Percentiles rank a stretch among this genome's conserved stretches.
These are phyloP conservation scores for Xanthoconium purpureum DNA, from an alignment of 768 basidiomycete genomes.

Conservation along the genomic window DNA sequence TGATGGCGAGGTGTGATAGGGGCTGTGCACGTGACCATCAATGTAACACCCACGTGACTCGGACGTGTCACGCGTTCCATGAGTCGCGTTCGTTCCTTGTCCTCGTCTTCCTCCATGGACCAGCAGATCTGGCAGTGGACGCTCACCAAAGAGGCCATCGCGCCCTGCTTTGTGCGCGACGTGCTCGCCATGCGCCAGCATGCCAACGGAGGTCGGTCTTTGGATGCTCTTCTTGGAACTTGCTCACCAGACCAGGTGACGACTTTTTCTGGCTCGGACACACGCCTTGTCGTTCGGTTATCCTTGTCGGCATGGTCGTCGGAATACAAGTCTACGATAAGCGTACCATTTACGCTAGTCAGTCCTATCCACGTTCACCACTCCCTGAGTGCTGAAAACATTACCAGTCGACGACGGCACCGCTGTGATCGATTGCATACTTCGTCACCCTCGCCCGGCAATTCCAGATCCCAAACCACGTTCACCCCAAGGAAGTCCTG, in stretches of 20 bases:
- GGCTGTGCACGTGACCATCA: neutral
- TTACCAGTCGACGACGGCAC: slow-evolving; percentile 74
- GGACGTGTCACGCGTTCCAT: slow-evolving; percentile 4
- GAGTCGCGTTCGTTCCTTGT: neutral
- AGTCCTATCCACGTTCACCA: neutral
- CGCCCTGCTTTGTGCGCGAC: slow-evolving; percentile 55
- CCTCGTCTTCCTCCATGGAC: slow-evolving; percentile 6
- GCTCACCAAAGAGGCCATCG: slow-evolving; percentile 50
- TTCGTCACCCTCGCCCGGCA: slow-evolving; percentile 38
- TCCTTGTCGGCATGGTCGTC: slow-evolving; percentile 61
- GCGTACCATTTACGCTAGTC: slow-evolving; percentile 58
- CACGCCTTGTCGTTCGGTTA: slow-evolving; percentile 64
- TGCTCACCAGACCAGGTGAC: slow-evolving; percentile 32
- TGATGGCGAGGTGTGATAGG: neutral
- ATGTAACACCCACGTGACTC: slow-evolving; percentile 6
- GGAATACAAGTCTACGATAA: slow-evolving; percentile 59
- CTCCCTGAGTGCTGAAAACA: neutral
- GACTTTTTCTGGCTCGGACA: slow-evolving; percentile 74
- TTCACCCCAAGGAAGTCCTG: neutral
- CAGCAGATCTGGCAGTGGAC: slow-evolving; percentile 48
- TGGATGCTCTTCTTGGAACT: neutral
- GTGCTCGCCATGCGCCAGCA: slow-evolving; percentile 45
- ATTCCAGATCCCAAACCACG: slow-evolving; percentile 13
- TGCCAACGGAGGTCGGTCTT: slow-evolving; percentile 27
- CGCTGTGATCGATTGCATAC: slow-evolving; percentile 64